These are phyloP conservation scores for Aspergillus terreus DNA, from an alignment of 2,329 filamentous ascomycete genomes.

Conservation along the genomic window DNA sequence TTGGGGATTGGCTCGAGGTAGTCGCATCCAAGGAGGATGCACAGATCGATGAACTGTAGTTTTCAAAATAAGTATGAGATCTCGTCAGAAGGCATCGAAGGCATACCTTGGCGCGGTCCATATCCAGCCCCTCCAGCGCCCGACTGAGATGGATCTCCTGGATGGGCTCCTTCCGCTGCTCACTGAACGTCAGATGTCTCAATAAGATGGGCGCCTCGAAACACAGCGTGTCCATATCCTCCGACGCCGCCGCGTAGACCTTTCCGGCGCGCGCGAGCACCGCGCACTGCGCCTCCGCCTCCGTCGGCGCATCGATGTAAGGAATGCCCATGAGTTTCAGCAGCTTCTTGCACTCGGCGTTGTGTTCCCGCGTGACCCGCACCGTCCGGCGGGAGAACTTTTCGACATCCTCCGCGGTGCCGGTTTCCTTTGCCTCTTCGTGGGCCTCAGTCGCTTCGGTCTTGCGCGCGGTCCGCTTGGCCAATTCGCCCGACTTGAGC, in stretches of 20 bases:
- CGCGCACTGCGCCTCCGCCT: slow-evolving; percentile 96
- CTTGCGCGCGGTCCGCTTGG: slow-evolving; percentile 93
- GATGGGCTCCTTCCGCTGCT: slow-evolving; percentile 96
- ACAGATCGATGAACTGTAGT: slow-evolving; percentile 87
- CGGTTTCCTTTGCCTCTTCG: slow-evolving; percentile 95
- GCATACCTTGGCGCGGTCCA: slow-evolving; percentile 77
- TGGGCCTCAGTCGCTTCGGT: slow-evolving; percentile 83
- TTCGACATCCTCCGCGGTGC: slow-evolving; percentile 95
- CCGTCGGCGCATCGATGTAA: slow-evolving; percentile 90
- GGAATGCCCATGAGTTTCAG: slow-evolving; percentile 95
- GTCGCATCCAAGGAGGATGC: slow-evolving; percentile 94
- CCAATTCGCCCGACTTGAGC: slow-evolving; percentile 93
- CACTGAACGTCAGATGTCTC: slow-evolving; percentile 91
- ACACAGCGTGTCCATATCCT: slow-evolving; percentile 98
- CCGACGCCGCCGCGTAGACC: slow-evolving; percentile 92
- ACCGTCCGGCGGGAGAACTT: slow-evolving; percentile 95
- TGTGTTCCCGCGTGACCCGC: slow-evolving; percentile 92
- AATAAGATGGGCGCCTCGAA: slow-evolving; percentile 90
- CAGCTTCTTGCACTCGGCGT: slow-evolving; percentile 85
- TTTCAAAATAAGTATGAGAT: slow-evolving; percentile 12
- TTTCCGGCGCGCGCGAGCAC: slow-evolving; percentile 85
- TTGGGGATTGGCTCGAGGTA: slow-evolving; percentile 97
- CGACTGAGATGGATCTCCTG: slow-evolving; percentile 88
- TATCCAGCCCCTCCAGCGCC: slow-evolving; percentile 78
- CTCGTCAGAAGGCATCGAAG: too few relatives aligned